Base-by-base conservation (phyloP, 2,329 filamentous ascomycete species). In the Stenocarpella maydis region DNA sequence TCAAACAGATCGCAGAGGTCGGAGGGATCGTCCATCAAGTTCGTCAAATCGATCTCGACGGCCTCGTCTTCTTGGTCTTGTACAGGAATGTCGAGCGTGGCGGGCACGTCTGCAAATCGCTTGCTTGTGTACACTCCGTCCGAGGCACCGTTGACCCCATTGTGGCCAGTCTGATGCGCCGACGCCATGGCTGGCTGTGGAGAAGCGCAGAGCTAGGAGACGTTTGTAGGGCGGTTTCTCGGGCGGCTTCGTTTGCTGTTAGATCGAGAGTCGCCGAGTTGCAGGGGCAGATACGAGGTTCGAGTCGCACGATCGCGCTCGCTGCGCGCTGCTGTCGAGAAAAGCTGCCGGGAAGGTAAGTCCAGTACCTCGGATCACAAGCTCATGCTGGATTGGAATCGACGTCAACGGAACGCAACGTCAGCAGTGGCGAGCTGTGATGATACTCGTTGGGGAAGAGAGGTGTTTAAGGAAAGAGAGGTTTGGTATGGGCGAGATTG, bases 1-100 rank as follows among this genome's bases (percentile, higher is more conserved):
- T 99, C 95, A 72, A 99, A 90, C 63, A 99, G 87, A 37, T 93
- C 96, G 80, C 96, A 99, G 6, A 99, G 87, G 82, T 99, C 96
- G 55, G 93, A 97, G 24, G 94, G 93, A 78, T 98, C 96, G 79
- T 98, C 96, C 71, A 95, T 89, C 47, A 98, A 90, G 73, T 95
- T 93, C 78, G 95, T 92, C 66, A 98, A 89, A 78, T 97, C 93
- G 76, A 99, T 93, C 82, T 98, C 96, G 79, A 99, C 96, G 65
- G 88, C 89, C 76, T 94, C 88, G 73, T 91, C 89, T 74, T 90
- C 89, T 73, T 87, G 84, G 75, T 90, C 88, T 73, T 89, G 87
- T 10, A 91, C 88, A 19, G 89, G 89, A 71, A 91, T 88, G 75
- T 91, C 89, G 78, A 91, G 90, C 76, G 88, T 86, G 19, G 85